phyloP scores from a whole-genome alignment of 2,329 filamentous ascomycete genomes.

The Fusarium ambrosium region DNA sequence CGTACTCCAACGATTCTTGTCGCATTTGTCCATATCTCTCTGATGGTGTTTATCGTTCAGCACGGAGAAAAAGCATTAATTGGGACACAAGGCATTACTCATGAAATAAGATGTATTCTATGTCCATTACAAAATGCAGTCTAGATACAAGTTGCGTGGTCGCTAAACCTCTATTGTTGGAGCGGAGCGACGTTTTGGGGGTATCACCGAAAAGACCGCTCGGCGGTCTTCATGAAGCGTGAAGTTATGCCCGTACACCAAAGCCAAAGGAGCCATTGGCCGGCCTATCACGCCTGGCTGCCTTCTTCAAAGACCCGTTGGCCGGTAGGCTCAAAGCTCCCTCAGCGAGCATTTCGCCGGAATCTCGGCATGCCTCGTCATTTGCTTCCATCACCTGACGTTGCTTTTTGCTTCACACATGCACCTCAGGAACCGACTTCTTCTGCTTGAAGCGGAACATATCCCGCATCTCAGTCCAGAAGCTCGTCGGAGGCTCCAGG shows the following conservation, averaged over 20 bases:
- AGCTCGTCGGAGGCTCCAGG: slow-evolving; percentile 56
- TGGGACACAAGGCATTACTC: not conserved
- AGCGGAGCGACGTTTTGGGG: not conserved
- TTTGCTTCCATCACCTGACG: not conserved
- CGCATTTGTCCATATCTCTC: not conserved
- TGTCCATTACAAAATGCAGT: not conserved
- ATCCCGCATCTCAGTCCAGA: slow-evolving; percentile 46
- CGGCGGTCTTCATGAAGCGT: not conserved
- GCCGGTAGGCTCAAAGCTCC: not conserved
- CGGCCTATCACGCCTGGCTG: not conserved
- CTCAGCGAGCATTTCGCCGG: not conserved
- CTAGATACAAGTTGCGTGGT: not conserved
- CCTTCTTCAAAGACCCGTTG: not conserved
- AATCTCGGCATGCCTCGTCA: not conserved
- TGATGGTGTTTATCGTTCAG: not conserved
- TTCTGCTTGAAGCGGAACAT: slow-evolving; percentile 34
- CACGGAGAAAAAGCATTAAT: not conserved
- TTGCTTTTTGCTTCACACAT: slow-evolving; percentile 16
- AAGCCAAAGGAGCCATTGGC: not conserved
- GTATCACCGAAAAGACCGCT: not conserved
- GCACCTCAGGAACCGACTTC: slow-evolving; percentile 20
- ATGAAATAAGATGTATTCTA: not conserved
- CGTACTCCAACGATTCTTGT: not conserved
- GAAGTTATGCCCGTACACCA: not conserved
- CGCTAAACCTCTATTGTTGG: not conserved